Evolutionary conservation across 1,284 basidiomycete genomes (phyloP).

Genomic region (Bondarzewia mesenterica): DNA sequence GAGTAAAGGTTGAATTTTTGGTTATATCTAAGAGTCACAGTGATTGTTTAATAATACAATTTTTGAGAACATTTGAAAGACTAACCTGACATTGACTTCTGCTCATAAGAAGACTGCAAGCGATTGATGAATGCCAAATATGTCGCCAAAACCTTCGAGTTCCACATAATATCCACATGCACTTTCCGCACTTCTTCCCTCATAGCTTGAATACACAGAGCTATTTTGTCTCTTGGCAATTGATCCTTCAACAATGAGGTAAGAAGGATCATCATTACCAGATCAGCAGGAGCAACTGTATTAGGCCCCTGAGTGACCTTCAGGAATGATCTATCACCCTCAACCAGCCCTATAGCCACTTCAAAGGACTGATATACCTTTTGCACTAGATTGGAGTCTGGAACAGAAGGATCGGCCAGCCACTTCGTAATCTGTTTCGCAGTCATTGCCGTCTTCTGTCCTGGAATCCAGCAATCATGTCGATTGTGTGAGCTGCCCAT

Average conservation of each 20-base stretch:
- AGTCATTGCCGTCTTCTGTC: slow-evolving; percentile 15
- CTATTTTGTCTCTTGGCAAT: slow-evolving; percentile 30
- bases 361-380: slow-evolving; percentile 33
- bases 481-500: slow-evolving; percentile 45
- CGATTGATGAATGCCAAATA: not conserved
- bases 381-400: slow-evolving; percentile 25
- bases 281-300: slow-evolving; percentile 56
- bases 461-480: slow-evolving; percentile 38
- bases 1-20: no score
- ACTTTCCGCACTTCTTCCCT: slow-evolving; percentile 35
- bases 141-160: not conserved
- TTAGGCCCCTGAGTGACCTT: slow-evolving; percentile 27
- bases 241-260: slow-evolving; percentile 34
- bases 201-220: slow-evolving; percentile 38
- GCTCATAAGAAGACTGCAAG: not conserved
- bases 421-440: slow-evolving; percentile 45
- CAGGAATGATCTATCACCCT: slow-evolving; percentile 20
- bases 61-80: not conserved
- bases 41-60: no score
- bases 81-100: not conserved
- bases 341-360: slow-evolving; percentile 35
- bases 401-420: slow-evolving; percentile 29
- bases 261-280: slow-evolving; percentile 44
- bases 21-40: no score
- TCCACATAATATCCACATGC: slow-evolving; percentile 12